phyloP scores from a whole-genome alignment of 192 early-diverging fungal genomes.

The Mortierella antarctica region DNA sequence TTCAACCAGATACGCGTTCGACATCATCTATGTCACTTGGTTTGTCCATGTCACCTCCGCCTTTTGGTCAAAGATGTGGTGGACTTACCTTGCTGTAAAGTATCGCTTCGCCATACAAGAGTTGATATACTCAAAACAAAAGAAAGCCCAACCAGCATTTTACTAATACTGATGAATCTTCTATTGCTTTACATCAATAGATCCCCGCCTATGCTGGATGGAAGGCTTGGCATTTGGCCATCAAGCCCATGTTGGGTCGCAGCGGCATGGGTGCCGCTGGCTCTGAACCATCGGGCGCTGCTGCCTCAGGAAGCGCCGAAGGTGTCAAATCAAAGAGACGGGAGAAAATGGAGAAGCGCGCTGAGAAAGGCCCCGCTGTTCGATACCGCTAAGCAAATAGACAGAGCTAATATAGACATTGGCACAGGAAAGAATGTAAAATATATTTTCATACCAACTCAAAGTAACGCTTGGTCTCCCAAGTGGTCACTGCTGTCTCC shows the following conservation, averaged over 20 bases:
- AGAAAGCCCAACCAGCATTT: neutral
- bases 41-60: constrained; percentile 75
- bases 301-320: constrained; percentile 24
- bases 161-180: neutral
- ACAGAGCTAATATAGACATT: neutral
- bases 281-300: constrained; percentile 10
- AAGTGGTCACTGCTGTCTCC: constrained; percentile 78
- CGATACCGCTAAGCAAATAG: constrained; percentile 45
- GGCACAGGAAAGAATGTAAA: neutral
- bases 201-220: constrained; percentile 69
- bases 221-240: constrained; percentile 60
- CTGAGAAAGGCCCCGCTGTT: constrained; percentile 57
- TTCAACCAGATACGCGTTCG: constrained; percentile 79
- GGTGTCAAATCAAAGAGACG: constrained; percentile 61
- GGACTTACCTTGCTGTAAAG: constrained; percentile 59
- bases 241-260: constrained; percentile 52
- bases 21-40: constrained; percentile 88
- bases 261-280: constrained; percentile 13
- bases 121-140: neutral
- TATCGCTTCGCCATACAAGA: neutral
- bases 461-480: constrained; percentile 76
- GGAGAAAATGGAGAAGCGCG: constrained; percentile 62
- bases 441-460: constrained; percentile 63
- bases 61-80: constrained; percentile 67
- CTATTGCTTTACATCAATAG: constrained; percentile 12